Evolutionary conservation across 2,329 filamentous ascomycete genomes (phyloP), one percentile per base, ranked within the genome.

Genomic region (Fusarium euwallaceae): DNA sequence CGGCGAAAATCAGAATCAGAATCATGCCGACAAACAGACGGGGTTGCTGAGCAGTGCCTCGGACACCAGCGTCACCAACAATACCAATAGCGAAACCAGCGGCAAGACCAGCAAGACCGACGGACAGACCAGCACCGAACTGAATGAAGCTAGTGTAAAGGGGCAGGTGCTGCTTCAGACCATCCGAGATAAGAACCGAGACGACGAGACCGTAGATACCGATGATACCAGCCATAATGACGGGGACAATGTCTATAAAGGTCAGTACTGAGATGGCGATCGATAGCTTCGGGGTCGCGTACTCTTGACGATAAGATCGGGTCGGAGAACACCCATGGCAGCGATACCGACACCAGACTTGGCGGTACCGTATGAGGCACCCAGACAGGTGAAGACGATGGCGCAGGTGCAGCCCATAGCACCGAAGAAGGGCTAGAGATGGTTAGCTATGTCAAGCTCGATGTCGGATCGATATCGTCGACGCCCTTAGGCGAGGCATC

Each of bases 191-290:
- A 81, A 97, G 87, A 84, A 97, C 94, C 20, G 94, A 95, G 72
- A 96, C 94, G 86, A 97, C 94, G 77, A 97, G 90, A 81, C 94
- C 94, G 88, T 97, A 99, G 86, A 99, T 98, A 93, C 95, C 97
- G 87, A 99, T 98, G 87, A 99, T 99, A 98, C 97, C 97, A 90
- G 97, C 97, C 97, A 99, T 99, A 92, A 99, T 98, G 87, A 98
- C 97, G 84, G 97, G 97, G 77, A 98, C 96, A 86, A 98, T 98
- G 91, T 98, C 96, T 98, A 78, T 0, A 24, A 11, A 17, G 20
- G 60, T 80, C 62, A 83, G 78, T 58, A 72, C 55, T 20, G 22
- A 14, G 4, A 36, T 24, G 17, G 5, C 37, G 20, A 43, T 22
- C 14, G 12, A 29, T 27, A 16, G 58, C 22, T 39, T 58, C 27